Evolutionary conservation across 1,139 yeast genomes (phyloP), one percentile per base, ranked within the genome.

Genomic region (Yamadazyma dushanensis): DNA sequence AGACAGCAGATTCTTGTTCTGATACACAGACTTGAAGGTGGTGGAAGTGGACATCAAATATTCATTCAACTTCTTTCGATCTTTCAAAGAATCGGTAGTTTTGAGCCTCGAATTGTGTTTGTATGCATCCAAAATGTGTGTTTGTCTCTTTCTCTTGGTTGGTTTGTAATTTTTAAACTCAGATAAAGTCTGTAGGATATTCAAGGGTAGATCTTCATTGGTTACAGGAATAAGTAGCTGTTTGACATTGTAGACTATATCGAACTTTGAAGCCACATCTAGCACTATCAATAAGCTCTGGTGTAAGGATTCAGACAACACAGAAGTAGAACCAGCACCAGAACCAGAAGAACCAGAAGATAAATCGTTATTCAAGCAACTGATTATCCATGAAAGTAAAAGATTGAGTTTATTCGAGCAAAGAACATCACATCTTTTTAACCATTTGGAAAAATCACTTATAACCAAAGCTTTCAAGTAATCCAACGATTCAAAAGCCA

Each of bases 351-450:
- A 4, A 4, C 17, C n/a, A 17, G 27, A 15, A 16, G 26, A 14
- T 11, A 25, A 8, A 11, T 25, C 15, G 16, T 8, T 8, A 16
- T 44, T 37, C 21, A 51, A 40, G 32, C 46, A 41, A 3, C 46
- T 62, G n/a, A 55, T 43, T 3, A 66, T 51, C 68, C 72, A 66
- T 8, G 47, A 53, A 16, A 59, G 36, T 3, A 66, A 41, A 25
- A 65, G 45, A 8, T 59, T 48, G 2, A 66, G 47, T 34, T 53
- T 59, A 11, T 52, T 45, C 59, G 67, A 63, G 13, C 54, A 44
- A 1, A 51, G 46, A n/a, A 57, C 43, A 16, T 57, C 53, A 35
- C 61, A 55, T 8, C 63, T 36, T 5, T 56, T 36, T 10, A 66
- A 39, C 34, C 61, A 63, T 35, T 62, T 57, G 8, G 66, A 52